Evolutionary conservation across 768 basidiomycete species (phyloP), one percentile per base, ranked within the genome.

Genomic region (Pulveroboletus sp.): DNA sequence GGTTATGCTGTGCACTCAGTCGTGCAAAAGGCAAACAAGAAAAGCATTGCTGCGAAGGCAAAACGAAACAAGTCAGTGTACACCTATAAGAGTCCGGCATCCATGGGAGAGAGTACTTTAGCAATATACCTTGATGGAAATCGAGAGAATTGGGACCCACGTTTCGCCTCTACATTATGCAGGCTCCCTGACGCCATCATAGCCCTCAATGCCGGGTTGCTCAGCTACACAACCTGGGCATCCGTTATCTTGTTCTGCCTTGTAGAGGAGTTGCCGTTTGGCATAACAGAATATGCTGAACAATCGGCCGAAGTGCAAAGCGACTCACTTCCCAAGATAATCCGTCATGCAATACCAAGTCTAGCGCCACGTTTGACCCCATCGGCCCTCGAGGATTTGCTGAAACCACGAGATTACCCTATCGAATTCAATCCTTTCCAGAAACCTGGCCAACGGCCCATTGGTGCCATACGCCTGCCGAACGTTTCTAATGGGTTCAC

Each of bases 121-220:
- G 55, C 62, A n/a, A 66, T 76, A 35, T 63, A 63, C 50, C 70
- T 74, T 32, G 57, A 68, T 7, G 62, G 63, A 37, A 58, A 62
- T 5, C 53, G 57, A 20, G 59, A 62, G 22, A 56, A 53, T 47
- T 63, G 64, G 63, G 58, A 59, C 3, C 63, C 61, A 34, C 59
- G 59, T 35, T 56, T 62, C 26, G 30, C 36, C 9, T 55, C 63
- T 20, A 36, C 62, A 16, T 29, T 30, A 20, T 43, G 56, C 19
- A 51, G 45, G 35, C 42, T 55, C 22, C 72, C 77, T 1, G 72
- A 78, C 53, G 76, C 71, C 16, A 62, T 78, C 45, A 55, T 78
- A 30, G 74, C 64, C 3, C 60, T 65, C 38, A 73, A 75, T 51
- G 73, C 74, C 2, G 74, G 72, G 23, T 55, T 75, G 20, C 61